These are phyloP conservation scores for Besnoitia besnoiti DNA, from an alignment of 169 alveolate species.

Conservation along the genomic window DNA sequence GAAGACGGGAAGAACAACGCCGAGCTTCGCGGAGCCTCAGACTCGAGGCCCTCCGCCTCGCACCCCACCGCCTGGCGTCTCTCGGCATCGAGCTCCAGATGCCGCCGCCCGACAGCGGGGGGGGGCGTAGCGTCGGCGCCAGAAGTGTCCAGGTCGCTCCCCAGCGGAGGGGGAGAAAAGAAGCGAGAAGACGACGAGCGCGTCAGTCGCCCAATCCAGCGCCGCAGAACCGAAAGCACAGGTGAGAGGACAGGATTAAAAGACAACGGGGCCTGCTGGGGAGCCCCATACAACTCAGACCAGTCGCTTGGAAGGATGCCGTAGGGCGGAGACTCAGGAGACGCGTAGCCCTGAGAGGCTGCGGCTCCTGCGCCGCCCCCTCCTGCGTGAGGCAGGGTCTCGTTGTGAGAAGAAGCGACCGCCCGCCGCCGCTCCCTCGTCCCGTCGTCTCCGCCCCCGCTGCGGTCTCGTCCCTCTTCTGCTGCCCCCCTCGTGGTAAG, in stretches of 20 bases:
- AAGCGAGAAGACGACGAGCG: not conserved
- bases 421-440: too few species aligned
- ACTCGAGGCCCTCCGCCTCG: not conserved
- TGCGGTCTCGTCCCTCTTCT: too few species aligned
- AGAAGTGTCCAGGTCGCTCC: not conserved
- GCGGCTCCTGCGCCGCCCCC: not conserved
- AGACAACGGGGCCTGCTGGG: not conserved
- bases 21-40: not conserved
- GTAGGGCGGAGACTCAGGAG: not conserved
- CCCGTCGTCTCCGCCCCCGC: too few species aligned
- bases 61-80: not conserved
- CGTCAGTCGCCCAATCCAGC: slow-evolving; percentile 14
- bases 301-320: not conserved
- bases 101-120: not conserved
- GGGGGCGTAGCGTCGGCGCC: too few species aligned
- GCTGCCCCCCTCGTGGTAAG: too few species aligned
- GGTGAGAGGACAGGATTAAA: slow-evolving; percentile 36
- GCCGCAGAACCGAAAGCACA: slow-evolving; percentile 13
- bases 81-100: not conserved
- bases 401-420: not conserved
- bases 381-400: not conserved
- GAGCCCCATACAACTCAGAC: not conserved
- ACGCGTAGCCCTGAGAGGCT: not conserved
- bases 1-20: not conserved
- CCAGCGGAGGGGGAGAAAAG: not conserved